A percentile compares a stretch with the other conserved stretches of the same genome.
phyloP scores from a whole-genome alignment of 441 rosid genomes.

The Mallotus japonicus region DNA sequence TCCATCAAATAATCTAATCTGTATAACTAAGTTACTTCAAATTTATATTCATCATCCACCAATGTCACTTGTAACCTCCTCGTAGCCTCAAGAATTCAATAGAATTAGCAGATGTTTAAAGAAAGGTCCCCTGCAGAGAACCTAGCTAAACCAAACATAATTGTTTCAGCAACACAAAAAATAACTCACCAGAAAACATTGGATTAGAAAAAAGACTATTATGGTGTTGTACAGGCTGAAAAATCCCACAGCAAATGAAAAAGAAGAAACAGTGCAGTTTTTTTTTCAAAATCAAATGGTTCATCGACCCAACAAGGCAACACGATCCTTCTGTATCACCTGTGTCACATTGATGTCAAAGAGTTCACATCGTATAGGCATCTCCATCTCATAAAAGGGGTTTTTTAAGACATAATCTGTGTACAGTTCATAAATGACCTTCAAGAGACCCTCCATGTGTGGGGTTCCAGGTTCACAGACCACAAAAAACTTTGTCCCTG shows the following conservation, averaged over 20 bases:
- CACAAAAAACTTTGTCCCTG: constrained; percentile 93
- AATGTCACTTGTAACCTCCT: no score
- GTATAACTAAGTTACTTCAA: no score
- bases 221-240: neutral
- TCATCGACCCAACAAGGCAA: constrained; percentile 63
- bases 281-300: no score
- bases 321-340: constrained; percentile 75
- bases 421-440: constrained; percentile 76
- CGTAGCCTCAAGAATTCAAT: no score
- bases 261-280: neutral
- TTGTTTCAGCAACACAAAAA: no score
- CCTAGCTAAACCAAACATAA: no score
- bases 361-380: constrained; percentile 95
- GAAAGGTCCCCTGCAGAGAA: no score
- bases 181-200: no score
- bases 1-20: no score
- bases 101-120: no score
- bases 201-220: no score
- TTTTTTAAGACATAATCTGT: constrained; percentile 90
- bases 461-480: constrained; percentile 83
- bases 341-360: constrained; percentile 77
- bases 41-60: no score
- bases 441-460: constrained; percentile 76
- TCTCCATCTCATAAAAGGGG: constrained; percentile 96
- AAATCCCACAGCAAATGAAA: neutral